Conservation (phyloP, 148 eudicot genomes). For the Salicornia ramosissima region DNA sequence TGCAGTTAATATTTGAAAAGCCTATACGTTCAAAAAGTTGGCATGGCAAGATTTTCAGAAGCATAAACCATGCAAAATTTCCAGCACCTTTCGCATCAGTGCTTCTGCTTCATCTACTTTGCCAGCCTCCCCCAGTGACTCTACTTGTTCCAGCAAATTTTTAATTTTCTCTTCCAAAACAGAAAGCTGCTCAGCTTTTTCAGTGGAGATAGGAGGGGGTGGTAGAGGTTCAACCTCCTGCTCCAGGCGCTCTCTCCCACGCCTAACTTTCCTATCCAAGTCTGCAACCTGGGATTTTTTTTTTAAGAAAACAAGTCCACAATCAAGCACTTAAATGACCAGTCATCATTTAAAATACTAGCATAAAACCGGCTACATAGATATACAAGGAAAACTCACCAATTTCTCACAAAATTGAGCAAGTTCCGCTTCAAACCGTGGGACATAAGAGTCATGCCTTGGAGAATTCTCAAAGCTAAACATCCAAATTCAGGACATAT, state of each 20-base stretch:
- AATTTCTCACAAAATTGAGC: slow-evolving; percentile 89
- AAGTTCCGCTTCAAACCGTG: slow-evolving; percentile 87
- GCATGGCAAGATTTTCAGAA: neutral
- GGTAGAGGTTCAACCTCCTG: slow-evolving; percentile 87
- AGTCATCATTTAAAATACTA: neutral
- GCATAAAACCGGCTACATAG: neutral
- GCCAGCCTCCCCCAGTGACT: slow-evolving; percentile 92
- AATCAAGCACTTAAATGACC: neutral
- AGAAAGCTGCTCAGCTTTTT: slow-evolving; percentile 88
- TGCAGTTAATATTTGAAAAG: neutral
- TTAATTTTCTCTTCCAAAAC: slow-evolving; percentile 88
- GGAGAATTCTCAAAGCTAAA: slow-evolving; percentile 86
- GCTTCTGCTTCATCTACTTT: slow-evolving; percentile 99
- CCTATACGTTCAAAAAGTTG: neutral
- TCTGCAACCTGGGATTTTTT: slow-evolving; percentile 80
- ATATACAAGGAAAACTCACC: slow-evolving; percentile 40
- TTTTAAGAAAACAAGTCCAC: slow-evolving; percentile 11
- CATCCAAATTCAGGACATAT: slow-evolving; percentile 19
- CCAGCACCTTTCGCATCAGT: slow-evolving; percentile 87
- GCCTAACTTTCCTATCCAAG: slow-evolving; percentile 84
- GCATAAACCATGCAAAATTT: neutral
- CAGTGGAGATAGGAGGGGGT: slow-evolving; percentile 82
- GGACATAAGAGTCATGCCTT: slow-evolving; percentile 78
- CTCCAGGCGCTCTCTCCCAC: slow-evolving; percentile 90
- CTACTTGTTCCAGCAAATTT: slow-evolving; percentile 85